Base-by-base conservation (phyloP, 345 rosid species). In the Brassica rapa region DNA sequence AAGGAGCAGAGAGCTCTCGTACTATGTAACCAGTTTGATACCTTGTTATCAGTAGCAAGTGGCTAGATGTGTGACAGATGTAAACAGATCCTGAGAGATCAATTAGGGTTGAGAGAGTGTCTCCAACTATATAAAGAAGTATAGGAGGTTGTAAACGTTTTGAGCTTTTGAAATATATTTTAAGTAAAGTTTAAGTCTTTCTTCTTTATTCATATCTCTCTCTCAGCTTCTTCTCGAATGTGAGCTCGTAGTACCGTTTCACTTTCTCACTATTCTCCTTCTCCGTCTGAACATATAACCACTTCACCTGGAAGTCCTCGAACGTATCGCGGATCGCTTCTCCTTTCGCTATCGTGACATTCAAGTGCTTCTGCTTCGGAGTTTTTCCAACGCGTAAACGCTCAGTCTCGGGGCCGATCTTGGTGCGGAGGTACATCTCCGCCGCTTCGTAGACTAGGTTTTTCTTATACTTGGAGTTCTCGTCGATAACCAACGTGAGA, bases 371-470 rank as follows among this genome's bases (percentile, higher is more conserved):
- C 53, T 85, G 78, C 3, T 77, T 49, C 0, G 83, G 77, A 15
- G 68, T 67, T 61, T 85, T 88, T 39, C 82, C 79, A 15, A 88
- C 79, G 56, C 68, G 83, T 39, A 88, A 76, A 0, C 86, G 73
- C 37, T 59, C 82, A 1, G 83, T 77, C 3, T 80, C 66, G 0
- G 89, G 86, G 57, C 82, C 78, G 64, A 86, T 83, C 41, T 84
- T 86, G 83, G 84, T 77, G 1, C 79, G 79, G 46, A 86, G 85
- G 12, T 86, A 88, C 49, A 69, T 32, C 75, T 82, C 88, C n/a
- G 86, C 84, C 15, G 89, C 88, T 11, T 77, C 84, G 57, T 57
- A 85, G 11, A 85, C 80, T 46, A 84, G 81, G 60, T 88, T 86
- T 12, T 68, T 24, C 2, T 80, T 51, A 1, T 55, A 16, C 14